These are phyloP conservation scores for Blastomyces silverae DNA, from an alignment of 2,329 filamentous ascomycete species.

Conservation along the genomic window DNA sequence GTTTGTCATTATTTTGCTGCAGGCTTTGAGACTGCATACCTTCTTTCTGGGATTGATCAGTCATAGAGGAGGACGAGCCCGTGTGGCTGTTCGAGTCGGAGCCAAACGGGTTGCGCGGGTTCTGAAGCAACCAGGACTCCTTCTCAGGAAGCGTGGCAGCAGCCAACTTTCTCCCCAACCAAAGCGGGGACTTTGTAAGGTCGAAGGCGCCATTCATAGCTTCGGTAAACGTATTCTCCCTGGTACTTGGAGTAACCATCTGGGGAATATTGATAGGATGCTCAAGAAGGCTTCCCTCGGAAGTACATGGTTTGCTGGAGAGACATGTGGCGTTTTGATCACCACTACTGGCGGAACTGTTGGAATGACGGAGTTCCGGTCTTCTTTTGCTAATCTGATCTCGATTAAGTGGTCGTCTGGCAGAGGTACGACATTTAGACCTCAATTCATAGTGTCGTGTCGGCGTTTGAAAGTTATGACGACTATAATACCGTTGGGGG, in stretches of 20 bases:
- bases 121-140: neutral
- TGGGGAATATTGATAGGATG: slow-evolving; percentile 8
- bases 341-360: neutral
- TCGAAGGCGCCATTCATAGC: slow-evolving; percentile 19
- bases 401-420: neutral
- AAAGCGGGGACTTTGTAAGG: slow-evolving; percentile 16
- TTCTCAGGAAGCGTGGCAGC: neutral
- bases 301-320: neutral
- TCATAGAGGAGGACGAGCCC: neutral
- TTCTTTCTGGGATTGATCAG: neutral
- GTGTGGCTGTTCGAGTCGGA: neutral
- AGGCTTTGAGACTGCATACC: neutral
- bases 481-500: neutral
- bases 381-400: neutral
- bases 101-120: neutral
- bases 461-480: neutral
- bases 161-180: slow-evolving; percentile 15
- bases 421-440: neutral
- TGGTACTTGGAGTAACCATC: slow-evolving; percentile 15
- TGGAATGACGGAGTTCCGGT: neutral
- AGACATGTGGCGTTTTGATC: neutral
- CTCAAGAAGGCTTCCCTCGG: neutral
- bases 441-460: neutral
- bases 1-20: neutral
- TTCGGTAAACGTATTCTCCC: slow-evolving; percentile 18